Evolutionary conservation across 176 grass and related monocot genomes (phyloP).

Genomic region (Aegilops longissima): DNA sequence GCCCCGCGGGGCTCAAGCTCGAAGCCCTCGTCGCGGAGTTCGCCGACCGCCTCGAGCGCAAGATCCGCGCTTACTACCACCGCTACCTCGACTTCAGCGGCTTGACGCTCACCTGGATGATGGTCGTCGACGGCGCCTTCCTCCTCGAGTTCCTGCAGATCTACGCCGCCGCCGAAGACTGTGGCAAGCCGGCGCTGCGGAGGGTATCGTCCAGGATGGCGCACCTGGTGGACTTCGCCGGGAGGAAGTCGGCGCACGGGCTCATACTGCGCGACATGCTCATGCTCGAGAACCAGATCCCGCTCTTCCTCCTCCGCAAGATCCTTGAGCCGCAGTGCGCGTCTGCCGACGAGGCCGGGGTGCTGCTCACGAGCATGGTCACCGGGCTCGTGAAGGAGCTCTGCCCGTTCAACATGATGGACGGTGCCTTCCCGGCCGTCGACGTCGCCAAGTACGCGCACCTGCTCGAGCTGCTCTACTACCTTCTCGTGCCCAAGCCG

Average conservation of each 20-base stretch:
- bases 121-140: constrained; percentile 84
- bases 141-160: constrained; percentile 84
- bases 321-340: constrained; percentile 59
- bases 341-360: constrained; percentile 38
- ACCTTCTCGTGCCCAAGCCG: constrained; percentile 52
- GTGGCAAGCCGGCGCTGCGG: constrained; percentile 28
- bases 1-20: constrained; percentile 31
- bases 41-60: constrained; percentile 49
- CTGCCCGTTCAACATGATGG: constrained; percentile 73
- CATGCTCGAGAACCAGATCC: constrained; percentile 95
- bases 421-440: constrained; percentile 46
- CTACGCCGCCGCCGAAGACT: constrained; percentile 7
- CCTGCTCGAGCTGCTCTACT: constrained; percentile 76
- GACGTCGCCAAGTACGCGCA: constrained; percentile 55
- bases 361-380: constrained; percentile 56
- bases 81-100: constrained; percentile 78
- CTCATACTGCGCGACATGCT: constrained; percentile 69
- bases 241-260: constrained; percentile 64
- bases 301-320: constrained; percentile 60
- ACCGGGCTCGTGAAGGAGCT: constrained; percentile 63
- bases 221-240: constrained; percentile 72
- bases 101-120: constrained; percentile 90
- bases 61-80: constrained; percentile 75
- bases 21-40: constrained; percentile 55
- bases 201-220: constrained; percentile 68